These are phyloP conservation scores for Blastocystis sp. DNA, from an alignment of 352 stramenopile species.

Conservation along the genomic window DNA sequence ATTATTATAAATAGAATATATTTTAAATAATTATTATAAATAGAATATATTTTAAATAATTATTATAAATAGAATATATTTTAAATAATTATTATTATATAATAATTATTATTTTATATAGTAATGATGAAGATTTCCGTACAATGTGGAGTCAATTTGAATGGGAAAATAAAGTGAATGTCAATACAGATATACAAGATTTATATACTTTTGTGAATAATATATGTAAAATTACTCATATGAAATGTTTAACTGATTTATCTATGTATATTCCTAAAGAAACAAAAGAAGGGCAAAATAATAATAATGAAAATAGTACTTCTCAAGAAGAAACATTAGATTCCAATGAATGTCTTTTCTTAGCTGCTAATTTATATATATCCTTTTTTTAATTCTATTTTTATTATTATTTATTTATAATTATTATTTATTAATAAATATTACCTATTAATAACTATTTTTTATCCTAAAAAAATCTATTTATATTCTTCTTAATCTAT, in stretches of 20 bases:
- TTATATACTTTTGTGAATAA: conserved; percentile 90
- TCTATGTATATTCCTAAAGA: conserved; percentile 40
- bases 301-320: conserved; percentile 30
- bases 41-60: conserved; percentile 40
- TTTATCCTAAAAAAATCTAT: too few species aligned
- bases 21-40: not conserved
- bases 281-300: conserved; percentile 40
- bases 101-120: conserved; percentile 34
- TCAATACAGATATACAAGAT: conserved; percentile 85
- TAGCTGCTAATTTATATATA: conserved; percentile 71
- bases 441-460: conserved; percentile 53
- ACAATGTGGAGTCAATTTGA: conserved; percentile 99
- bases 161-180: conserved; percentile 98
- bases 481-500: too few species aligned
- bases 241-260: conserved; percentile 87
- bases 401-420: conserved; percentile 3
- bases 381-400: conserved; percentile 51
- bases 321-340: conserved; percentile 49
- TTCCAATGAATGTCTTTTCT: conserved; percentile 67
- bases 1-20: conserved; percentile 43
- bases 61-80: conserved; percentile 95
- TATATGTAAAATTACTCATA: conserved; percentile 93
- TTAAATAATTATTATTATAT: conserved; percentile 59
- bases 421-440: not conserved
- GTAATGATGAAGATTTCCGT: conserved; percentile 81